phyloP scores from a whole-genome alignment of 2,329 filamentous ascomycete genomes.

The Metarhizium guizhouense region DNA sequence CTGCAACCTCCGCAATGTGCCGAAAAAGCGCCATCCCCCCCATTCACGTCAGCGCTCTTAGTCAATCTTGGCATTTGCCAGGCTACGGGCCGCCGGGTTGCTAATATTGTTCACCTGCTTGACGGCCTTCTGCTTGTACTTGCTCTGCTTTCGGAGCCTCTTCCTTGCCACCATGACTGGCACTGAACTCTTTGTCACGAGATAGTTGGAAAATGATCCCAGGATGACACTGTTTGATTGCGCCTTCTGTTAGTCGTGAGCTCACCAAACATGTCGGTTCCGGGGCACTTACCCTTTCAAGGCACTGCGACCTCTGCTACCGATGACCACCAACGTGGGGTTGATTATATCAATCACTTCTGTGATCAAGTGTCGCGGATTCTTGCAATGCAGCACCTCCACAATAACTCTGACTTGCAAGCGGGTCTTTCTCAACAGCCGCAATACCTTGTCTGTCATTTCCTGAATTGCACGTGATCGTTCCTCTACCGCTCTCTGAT shows the following conservation, averaged over 20 bases:
- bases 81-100: constrained; percentile 55
- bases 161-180: constrained; percentile 97
- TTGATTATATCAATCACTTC: constrained; percentile 93
- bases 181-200: constrained; percentile 92
- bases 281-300: constrained; percentile 68
- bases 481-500: constrained; percentile 63
- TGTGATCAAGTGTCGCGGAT: constrained; percentile 88
- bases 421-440: constrained; percentile 78
- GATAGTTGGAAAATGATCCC: constrained; percentile 93
- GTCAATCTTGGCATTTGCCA: constrained; percentile 69
- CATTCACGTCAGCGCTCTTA: constrained; percentile 22
- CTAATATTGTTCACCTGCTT: constrained; percentile 75
- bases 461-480: constrained; percentile 71
- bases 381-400: constrained; percentile 97
- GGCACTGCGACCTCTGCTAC: constrained; percentile 82
- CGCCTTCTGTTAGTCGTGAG: constrained; percentile 20
- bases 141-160: constrained; percentile 76
- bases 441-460: constrained; percentile 78
- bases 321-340: constrained; percentile 87
- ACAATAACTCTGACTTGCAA: constrained; percentile 89
- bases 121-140: constrained; percentile 59
- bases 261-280: neutral
- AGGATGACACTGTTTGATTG: constrained; percentile 63
- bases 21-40: neutral
- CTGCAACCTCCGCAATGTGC: neutral